Evolutionary conservation across 306 rosid genomes (phyloP), one percentile per base, ranked within the genome.

Genomic region (Parietaria judaica): DNA sequence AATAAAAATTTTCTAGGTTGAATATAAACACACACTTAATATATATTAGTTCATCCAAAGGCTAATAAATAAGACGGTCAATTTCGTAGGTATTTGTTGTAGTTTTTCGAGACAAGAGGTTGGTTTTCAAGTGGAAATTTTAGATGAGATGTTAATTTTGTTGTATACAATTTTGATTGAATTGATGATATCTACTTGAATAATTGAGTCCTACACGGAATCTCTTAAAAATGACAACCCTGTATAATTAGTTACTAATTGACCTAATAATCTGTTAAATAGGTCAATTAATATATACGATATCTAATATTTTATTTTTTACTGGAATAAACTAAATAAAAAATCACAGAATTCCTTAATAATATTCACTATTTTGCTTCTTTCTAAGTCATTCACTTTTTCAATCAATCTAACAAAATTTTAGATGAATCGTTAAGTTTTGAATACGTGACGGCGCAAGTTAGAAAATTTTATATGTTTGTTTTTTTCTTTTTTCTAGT

Each of bases 71-170:
- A 23, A 35, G 41, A 56, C 48, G 38, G 70, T 68, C 78, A 64
- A 58, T 56, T 53, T 17, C 45, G 63, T 23, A 61, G 67, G 16
- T 31, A 57, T 56, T 54, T 77, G 74, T 55, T 56, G 69, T 38
- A 15, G 13, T 4, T 14, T 70, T 62, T 56, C 14, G 46, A 56
- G 58, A 63, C 69, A 56, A 49, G 53, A 62, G 36, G 37, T 54
- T 62, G 68, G 51, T 60, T 50, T 1, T 41, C 45, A 45, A 41
- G 41, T 14, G 34, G 58, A 47, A 8, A 31, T 14, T 23, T 55
- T 37, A 14, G 50, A 43, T 2, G 10, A 58, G 3, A 16, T 7
- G 15, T 5, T 38, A 23, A 36, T 37, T 31, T 54, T 11, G 12
- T 47, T 14, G 39, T 36, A 37, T 12, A 10, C 4, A 14, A 10